These are phyloP conservation scores for Coniferiporia sulphurascens DNA, from an alignment of 1,284 basidiomycete species.

Conservation along the genomic window DNA sequence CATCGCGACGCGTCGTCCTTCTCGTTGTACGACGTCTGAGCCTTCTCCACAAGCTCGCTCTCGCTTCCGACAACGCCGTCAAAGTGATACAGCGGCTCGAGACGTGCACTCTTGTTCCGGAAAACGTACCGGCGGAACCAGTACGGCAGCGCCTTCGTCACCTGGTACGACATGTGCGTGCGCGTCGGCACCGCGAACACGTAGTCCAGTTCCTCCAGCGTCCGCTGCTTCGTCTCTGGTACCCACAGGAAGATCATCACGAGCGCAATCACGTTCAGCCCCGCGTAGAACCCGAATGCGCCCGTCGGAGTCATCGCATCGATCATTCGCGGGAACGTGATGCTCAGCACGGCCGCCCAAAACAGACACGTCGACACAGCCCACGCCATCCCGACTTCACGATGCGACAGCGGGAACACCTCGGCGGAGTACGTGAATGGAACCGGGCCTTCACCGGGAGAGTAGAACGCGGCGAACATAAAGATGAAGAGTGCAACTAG, in stretches of 20 bases:
- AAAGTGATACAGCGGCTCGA: conserved; percentile 48
- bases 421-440: conserved; percentile 63
- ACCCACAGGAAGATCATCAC: conserved; percentile 44
- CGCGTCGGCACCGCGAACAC: conserved; percentile 60
- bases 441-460: conserved; percentile 67
- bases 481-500: conserved; percentile 54
- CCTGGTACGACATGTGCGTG: conserved; percentile 52
- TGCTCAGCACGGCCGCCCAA: conserved; percentile 49
- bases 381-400: conserved; percentile 48
- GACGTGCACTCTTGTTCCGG: conserved; percentile 35
- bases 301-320: conserved; percentile 37
- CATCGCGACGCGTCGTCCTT: neutral
- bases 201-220: conserved; percentile 57
- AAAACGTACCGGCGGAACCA: conserved; percentile 56
- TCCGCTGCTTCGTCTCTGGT: conserved; percentile 65
- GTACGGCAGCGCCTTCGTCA: conserved; percentile 51
- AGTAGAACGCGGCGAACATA: conserved; percentile 55
- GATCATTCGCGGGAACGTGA: conserved; percentile 58
- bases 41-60: conserved; percentile 28
- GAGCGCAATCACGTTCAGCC: conserved; percentile 46
- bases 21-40: neutral
- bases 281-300: conserved; percentile 55
- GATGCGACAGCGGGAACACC: conserved; percentile 57
- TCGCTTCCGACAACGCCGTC: conserved; percentile 38
- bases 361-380: conserved; percentile 48